These are phyloP conservation scores for Cordyceps cicadae DNA, from an alignment of 2,329 filamentous ascomycete genomes.

Conservation along the genomic window DNA sequence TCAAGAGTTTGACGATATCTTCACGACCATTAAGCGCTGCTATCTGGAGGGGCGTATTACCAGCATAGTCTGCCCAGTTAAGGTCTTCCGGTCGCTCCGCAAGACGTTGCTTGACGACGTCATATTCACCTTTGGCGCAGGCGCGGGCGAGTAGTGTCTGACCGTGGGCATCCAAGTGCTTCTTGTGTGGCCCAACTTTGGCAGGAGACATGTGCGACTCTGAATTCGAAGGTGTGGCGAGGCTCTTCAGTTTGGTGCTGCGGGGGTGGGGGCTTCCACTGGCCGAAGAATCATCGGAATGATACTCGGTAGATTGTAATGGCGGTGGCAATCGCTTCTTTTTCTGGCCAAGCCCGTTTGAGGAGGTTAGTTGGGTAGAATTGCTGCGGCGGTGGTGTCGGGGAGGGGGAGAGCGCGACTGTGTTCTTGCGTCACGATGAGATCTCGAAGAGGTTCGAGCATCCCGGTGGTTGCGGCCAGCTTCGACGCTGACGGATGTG, in stretches of 20 bases:
- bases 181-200: constrained; percentile 66
- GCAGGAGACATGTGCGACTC: constrained; percentile 57
- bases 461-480: constrained; percentile 24
- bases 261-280: constrained; percentile 53
- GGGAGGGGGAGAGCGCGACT: constrained; percentile 53
- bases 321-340: constrained; percentile 55
- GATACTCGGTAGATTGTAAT: constrained; percentile 54
- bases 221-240: constrained; percentile 47
- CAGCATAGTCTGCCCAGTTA: constrained; percentile 84
- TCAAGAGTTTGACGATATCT: constrained; percentile 78
- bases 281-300: constrained; percentile 58
- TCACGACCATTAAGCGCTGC: constrained; percentile 80
- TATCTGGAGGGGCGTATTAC: constrained; percentile 93
- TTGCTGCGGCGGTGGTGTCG: constrained; percentile 54
- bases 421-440: constrained; percentile 24
- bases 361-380: constrained; percentile 53
- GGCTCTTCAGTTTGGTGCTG: constrained; percentile 47
- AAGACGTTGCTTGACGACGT: constrained; percentile 65
- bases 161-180: constrained; percentile 85
- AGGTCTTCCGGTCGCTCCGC: constrained; percentile 78
- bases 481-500: constrained; percentile 35
- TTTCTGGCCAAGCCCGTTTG: constrained; percentile 49
- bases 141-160: constrained; percentile 86
- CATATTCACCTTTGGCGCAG: constrained; percentile 77
- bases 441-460: constrained; percentile 26